These are phyloP conservation scores for Dendrocalamus sinicus DNA, from an alignment of 176 grass and related monocot genomes.

Conservation along the genomic window DNA sequence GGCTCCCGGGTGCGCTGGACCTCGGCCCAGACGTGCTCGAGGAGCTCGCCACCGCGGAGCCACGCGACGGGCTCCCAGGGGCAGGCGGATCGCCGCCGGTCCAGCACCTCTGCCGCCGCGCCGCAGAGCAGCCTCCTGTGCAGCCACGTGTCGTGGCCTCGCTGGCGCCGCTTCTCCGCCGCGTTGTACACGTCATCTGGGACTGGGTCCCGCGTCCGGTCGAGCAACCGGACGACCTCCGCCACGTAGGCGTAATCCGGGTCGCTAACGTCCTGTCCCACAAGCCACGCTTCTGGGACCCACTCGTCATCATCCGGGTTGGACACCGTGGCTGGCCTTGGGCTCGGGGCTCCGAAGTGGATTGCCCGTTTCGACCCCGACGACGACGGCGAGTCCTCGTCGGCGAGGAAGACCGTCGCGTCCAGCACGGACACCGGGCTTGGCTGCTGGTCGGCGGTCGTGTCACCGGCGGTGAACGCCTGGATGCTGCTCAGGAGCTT, in stretches of 20 bases:
- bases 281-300: neutral
- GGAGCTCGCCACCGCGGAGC: conserved; percentile 37
- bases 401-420: conserved; percentile 65
- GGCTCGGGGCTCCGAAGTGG: conserved; percentile 31
- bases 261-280: conserved; percentile 36
- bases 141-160: conserved; percentile 42
- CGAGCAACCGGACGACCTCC: conserved; percentile 48
- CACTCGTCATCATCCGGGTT: conserved; percentile 53
- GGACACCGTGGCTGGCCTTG: neutral
- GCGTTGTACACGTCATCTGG: conserved; percentile 45
- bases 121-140: conserved; percentile 64
- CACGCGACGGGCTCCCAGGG: conserved; percentile 58
- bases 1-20: conserved; percentile 53
- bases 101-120: conserved; percentile 65
- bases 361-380: conserved; percentile 60
- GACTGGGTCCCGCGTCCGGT: conserved; percentile 20
- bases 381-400: conserved; percentile 76
- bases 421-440: conserved; percentile 94
- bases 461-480: conserved; percentile 61
- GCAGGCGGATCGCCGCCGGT: conserved; percentile 51
- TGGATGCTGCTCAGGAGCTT: conserved; percentile 82
- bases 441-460: conserved; percentile 60
- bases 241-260: conserved; percentile 68
- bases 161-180: conserved; percentile 39
- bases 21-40: conserved; percentile 61